Percentiles rank a stretch among this genome's conserved stretches.
phyloP scores from a whole-genome alignment of 441 rosid species.

The Manihot esculenta region DNA sequence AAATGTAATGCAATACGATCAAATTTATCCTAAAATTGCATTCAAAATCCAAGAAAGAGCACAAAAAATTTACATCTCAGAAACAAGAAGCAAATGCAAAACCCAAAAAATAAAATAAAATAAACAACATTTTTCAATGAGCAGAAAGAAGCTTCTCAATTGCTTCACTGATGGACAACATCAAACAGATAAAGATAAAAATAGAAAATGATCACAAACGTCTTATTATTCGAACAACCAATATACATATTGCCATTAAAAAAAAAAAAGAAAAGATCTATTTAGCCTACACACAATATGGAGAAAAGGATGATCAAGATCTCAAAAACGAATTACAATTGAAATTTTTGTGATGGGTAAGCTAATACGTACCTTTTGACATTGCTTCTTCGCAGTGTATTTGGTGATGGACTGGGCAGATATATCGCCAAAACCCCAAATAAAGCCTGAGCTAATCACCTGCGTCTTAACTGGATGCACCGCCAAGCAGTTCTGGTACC shows the following conservation, averaged over 20 bases:
- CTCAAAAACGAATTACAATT: neutral
- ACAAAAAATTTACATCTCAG: neutral
- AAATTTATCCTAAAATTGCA: too few species aligned
- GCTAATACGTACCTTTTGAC: constrained; percentile 26
- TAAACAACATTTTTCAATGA: too few species aligned
- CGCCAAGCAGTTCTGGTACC: constrained; percentile 50
- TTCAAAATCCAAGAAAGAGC: too few species aligned
- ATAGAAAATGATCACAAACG: neutral
- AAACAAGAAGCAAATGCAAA: neutral
- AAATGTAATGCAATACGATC: too few species aligned
- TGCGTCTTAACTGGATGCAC: constrained; percentile 57
- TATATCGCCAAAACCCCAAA: constrained; percentile 61
- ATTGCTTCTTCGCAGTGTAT: constrained; percentile 33
- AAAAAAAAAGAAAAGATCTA: neutral
- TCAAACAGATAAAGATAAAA: neutral
- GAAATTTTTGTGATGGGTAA: neutral
- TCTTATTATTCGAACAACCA: neutral
- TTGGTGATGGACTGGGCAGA: constrained; percentile 54
- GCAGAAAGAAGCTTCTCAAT: neutral
- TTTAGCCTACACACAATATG: neutral
- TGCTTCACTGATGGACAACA: constrained; percentile 6
- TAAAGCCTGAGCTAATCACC: constrained; percentile 58
- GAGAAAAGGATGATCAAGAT: neutral
- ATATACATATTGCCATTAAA: neutral
- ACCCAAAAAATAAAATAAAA: neutral